Evolutionary conservation across 2,329 filamentous ascomycete genomes (phyloP).

Genomic region (Colletotrichum musicola): DNA sequence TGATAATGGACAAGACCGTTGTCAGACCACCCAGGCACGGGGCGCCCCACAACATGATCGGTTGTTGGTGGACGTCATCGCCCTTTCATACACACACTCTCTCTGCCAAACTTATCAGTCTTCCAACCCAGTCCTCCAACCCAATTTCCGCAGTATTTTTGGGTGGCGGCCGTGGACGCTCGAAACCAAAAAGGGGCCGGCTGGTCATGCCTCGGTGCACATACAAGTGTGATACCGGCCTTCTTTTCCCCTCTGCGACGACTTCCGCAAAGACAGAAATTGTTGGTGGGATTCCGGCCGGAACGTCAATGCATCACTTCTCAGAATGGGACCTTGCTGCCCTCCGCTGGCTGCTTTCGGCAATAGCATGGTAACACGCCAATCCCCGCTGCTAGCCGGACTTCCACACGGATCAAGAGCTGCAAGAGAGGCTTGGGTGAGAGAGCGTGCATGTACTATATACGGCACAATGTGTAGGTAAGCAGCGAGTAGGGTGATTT

Average conservation of each 20-base stretch:
- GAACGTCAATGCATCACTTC: constrained; percentile 17
- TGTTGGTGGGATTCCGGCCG: constrained; percentile 16
- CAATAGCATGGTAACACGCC: constrained; percentile 15
- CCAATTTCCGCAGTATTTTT: constrained; percentile 2
- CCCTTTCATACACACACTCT: too few species aligned
- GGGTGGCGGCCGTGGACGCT: too few species aligned
- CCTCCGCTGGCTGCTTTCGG: constrained; percentile 24
- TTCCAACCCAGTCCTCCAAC: background rate
- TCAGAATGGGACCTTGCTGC: constrained; percentile 24
- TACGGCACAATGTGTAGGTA: background rate
- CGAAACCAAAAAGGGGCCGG: too few species aligned
- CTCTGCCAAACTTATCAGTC: background rate
- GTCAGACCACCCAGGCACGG: constrained; percentile 32
- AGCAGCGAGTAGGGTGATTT: background rate
- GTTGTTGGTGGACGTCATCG: constrained; percentile 28
- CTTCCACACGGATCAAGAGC: constrained; percentile 9
- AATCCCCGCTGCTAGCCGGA: constrained; percentile 31
- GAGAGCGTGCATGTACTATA: too few species aligned
- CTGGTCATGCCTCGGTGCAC: too few species aligned
- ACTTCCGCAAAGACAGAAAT: background rate
- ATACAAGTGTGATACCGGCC: too few species aligned
- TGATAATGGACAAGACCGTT: constrained; percentile 22
- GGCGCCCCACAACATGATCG: constrained; percentile 17
- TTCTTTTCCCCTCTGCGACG: too few species aligned
- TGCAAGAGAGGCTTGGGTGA: too few species aligned